A percentile compares a stretch with the other conserved stretches of the same genome.
phyloP scores from a whole-genome alignment of 2,329 filamentous ascomycete genomes.

The Ilyonectria mors-panacis region DNA sequence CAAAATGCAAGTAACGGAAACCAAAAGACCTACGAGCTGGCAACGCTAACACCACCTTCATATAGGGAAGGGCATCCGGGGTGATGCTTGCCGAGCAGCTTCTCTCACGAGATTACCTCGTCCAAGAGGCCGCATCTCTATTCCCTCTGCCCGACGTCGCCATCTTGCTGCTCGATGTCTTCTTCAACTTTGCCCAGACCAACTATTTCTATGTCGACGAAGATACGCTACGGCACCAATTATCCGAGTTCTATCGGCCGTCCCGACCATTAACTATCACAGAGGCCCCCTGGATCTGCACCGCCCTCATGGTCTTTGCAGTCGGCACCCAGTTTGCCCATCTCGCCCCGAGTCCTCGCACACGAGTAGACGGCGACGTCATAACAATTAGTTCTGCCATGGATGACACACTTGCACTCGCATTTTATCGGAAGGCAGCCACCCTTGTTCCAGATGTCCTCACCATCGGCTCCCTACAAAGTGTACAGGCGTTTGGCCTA shows the following conservation, averaged over 20 bases:
- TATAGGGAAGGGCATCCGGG: slow-evolving; percentile 7
- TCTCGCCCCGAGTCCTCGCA: slow-evolving; percentile 18
- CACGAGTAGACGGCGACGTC: no score
- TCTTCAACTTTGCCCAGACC: slow-evolving; percentile 43
- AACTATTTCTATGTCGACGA: slow-evolving; percentile 46
- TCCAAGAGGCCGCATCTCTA: slow-evolving; percentile 35
- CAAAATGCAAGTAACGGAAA: no score
- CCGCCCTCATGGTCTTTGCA: slow-evolving; percentile 42
- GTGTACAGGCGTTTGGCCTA: slow-evolving; percentile 40
- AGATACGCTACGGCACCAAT: slow-evolving; percentile 29
- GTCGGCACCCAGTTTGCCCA: slow-evolving; percentile 43
- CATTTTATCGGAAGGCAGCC: slow-evolving; percentile 36
- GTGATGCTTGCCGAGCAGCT: slow-evolving; percentile 14
- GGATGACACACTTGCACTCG: slow-evolving; percentile 33
- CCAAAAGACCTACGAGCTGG: no score
- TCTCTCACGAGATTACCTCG: slow-evolving; percentile 23
- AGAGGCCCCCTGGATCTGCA: slow-evolving; percentile 41
- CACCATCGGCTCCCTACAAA: slow-evolving; percentile 34
- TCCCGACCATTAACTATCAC: slow-evolving; percentile 4
- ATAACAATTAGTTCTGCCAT: slow-evolving; percentile 20
- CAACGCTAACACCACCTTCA: no score
- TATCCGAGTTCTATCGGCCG: slow-evolving; percentile 37
- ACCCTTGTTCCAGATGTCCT: slow-evolving; percentile 36
- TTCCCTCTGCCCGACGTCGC: slow-evolving; percentile 37
- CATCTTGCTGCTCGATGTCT: slow-evolving; percentile 35